Base-by-base conservation (phyloP, 2,329 filamentous ascomycete genomes). In the Periconia digitata region DNA sequence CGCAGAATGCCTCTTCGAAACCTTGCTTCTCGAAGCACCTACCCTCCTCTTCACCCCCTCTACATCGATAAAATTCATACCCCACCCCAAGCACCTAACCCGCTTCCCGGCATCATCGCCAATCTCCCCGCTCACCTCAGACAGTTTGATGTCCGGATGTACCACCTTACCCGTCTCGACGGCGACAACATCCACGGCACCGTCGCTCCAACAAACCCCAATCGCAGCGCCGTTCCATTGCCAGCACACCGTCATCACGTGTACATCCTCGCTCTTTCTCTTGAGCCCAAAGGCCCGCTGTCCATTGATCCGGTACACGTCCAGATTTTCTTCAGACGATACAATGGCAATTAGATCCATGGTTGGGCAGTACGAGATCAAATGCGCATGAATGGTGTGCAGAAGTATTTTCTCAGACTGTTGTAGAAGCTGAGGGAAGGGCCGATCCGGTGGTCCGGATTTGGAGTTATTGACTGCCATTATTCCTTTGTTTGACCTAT, bases 271-370 rank as follows among this genome's bases (percentile, higher is more conserved):
- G 36, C 60, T 66, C 54, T 72, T 74, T 40, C 72, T 65, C 44
- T 73, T 74, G 21, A 77, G 54, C 0, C 79, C 79, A 62, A 86
- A 86, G 2, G 85, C 84, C 42, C 77, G 71, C 60, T 96, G 90
- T 1, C 86, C 87, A 51, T 87, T 89, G 15, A 92, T 81, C 41
- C 92, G 82, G 71, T 87, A 92, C 37, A 96, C 84, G 56, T 87
- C 80, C 16, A 96, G 76, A 42, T 85, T 84, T 41, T 84, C 84
- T 51, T 85, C 82, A 15, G 80, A 78, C n/a, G 80, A 82, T 12
- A 88, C 87, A 12, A 91, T 79, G 5, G 86, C 85, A n/a, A 87
- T 79, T 39, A 97, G 79, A 72, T 96, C 90, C 76, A 95, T 89
- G 8, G 85, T 87, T 15, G 92, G 90, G 70, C 90, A 95, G 71